These are phyloP conservation scores for Trifolium pratense DNA, from an alignment of 306 rosid genomes.

Conservation along the genomic window DNA sequence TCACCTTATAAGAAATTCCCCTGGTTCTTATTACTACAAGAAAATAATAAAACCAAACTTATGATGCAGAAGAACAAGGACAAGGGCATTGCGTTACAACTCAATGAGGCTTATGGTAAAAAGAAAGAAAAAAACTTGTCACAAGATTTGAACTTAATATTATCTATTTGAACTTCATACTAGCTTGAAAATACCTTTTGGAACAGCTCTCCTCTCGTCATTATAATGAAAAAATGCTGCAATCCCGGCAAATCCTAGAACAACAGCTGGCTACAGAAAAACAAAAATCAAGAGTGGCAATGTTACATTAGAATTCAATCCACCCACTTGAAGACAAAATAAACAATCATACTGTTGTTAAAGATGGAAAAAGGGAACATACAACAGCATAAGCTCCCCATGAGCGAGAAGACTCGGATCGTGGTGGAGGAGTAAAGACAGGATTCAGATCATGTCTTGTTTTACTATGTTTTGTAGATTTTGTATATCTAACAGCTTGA, in stretches of 20 bases:
- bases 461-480: conserved; percentile 51
- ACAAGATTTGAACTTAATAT: too few relatives aligned
- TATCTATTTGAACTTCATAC: too few relatives aligned
- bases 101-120: not conserved
- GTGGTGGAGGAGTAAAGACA: conserved; percentile 41
- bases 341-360: not conserved
- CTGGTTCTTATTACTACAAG: too few relatives aligned
- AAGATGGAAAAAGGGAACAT: conserved; percentile 41
- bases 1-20: too few relatives aligned
- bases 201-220: conserved; percentile 81
- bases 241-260: conserved; percentile 72
- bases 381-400: conserved; percentile 65
- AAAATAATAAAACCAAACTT: too few relatives aligned
- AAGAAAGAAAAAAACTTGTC: conserved; percentile 15
- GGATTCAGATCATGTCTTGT: conserved; percentile 44
- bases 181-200: conserved; percentile 64
- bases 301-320: conserved; percentile 2
- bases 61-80: conserved; percentile 10
- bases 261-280: conserved; percentile 68
- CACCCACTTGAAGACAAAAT: conserved; percentile 11
- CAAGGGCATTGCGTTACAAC: not conserved
- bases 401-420: conserved; percentile 50
- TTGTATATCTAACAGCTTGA: conserved; percentile 54
- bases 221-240: conserved; percentile 70
- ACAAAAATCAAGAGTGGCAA: conserved; percentile 32